Percentiles rank a stretch among this genome's conserved stretches.
These are phyloP conservation scores for Hanseniaspora singularis DNA, from an alignment of 805 yeast species.

Conservation along the genomic window DNA sequence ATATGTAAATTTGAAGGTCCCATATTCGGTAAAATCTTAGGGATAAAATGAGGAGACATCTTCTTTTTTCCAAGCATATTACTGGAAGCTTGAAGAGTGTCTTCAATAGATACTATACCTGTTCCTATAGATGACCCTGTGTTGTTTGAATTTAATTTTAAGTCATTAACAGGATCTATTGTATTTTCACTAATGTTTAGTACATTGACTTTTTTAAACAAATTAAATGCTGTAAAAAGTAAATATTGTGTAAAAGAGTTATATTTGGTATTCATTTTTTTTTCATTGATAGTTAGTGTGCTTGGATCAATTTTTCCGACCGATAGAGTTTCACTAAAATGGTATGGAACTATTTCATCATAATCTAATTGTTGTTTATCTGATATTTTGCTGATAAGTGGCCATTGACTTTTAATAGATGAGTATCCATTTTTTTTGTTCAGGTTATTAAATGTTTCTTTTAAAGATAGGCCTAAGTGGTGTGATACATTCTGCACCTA, in stretches of 20 bases:
- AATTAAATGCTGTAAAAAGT: conserved; percentile 1
- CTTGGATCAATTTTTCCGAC: conserved; percentile 1
- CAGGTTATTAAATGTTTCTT: conserved; percentile 1
- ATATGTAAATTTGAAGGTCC: conserved; percentile 88
- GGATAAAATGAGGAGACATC: conserved; percentile 77
- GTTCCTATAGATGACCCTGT: conserved; percentile 14
- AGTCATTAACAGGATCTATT: background rate
- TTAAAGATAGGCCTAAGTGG: conserved; percentile 13
- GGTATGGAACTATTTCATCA: conserved; percentile 7
- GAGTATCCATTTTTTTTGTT: conserved; percentile 1
- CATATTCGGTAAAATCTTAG: conserved; percentile 77
- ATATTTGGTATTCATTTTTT: background rate
- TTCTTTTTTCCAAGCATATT: conserved; percentile 29
- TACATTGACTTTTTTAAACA: background rate
- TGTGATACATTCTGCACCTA: conserved; percentile 9
- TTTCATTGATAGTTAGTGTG: background rate
- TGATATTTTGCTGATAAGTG: conserved; percentile 1
- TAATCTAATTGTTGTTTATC: background rate
- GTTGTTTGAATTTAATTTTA: background rate
- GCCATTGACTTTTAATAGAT: conserved; percentile 2
- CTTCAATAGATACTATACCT: conserved; percentile 12
- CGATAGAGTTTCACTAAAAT: background rate
- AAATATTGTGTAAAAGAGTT: conserved; percentile 9
- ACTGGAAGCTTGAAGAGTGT: conserved; percentile 6
- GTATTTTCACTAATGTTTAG: background rate